These are phyloP conservation scores for Alternaria consortialis DNA, from an alignment of 2,329 filamentous ascomycete species.

Conservation along the genomic window DNA sequence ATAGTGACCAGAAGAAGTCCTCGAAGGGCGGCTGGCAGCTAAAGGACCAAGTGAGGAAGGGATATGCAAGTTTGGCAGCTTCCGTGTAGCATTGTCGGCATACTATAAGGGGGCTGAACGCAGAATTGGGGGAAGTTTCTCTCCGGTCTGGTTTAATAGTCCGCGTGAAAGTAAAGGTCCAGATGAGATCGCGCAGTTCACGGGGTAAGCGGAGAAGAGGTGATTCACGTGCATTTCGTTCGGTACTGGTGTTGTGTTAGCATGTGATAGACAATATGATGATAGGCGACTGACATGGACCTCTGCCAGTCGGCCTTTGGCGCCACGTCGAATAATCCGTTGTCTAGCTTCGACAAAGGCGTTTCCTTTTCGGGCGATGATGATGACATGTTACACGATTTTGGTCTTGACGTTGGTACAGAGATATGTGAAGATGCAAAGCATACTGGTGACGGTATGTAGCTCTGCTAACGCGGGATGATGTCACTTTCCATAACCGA, in stretches of 20 bases:
- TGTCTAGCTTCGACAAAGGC: background rate
- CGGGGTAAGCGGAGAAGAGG: constrained; percentile 6
- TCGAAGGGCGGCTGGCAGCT: background rate
- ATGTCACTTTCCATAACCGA: background rate
- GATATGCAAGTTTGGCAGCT: background rate
- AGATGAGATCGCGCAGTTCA: constrained; percentile 8
- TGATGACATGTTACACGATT: background rate
- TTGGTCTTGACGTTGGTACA: background rate
- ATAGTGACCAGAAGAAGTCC: background rate
- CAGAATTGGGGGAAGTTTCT: background rate
- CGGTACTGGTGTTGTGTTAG: background rate
- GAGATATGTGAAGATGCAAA: background rate
- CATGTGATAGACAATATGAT: background rate
- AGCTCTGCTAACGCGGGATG: background rate
- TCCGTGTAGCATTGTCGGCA: constrained; percentile 6
- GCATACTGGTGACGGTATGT: background rate
- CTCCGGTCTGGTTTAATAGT: background rate
- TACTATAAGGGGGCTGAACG: background rate
- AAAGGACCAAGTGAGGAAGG: background rate
- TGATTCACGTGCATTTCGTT: background rate
- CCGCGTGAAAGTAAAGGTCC: background rate
- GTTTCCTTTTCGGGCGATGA: background rate
- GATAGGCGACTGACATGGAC: background rate
- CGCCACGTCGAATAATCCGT: background rate
- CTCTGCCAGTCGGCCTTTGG: background rate